Evolutionary conservation across 345 rosid genomes (phyloP).

Genomic region (Anastatica hierochuntica): DNA sequence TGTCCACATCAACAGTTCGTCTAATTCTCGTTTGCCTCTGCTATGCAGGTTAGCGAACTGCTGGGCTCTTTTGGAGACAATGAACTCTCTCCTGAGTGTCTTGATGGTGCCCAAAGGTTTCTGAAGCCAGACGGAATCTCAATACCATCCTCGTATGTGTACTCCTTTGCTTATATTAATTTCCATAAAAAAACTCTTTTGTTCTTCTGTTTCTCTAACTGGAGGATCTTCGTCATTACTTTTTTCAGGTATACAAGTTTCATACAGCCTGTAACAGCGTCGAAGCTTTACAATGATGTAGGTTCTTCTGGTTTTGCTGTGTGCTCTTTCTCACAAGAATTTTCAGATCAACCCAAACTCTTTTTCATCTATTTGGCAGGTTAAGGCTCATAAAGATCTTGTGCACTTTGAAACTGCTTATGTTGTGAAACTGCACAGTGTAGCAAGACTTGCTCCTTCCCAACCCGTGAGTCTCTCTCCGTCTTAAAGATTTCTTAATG

Average conservation of each 20-base stretch:
- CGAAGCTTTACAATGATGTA: slow-evolving; percentile 86
- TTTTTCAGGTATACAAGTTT: slow-evolving; percentile 85
- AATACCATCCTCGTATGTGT: slow-evolving; percentile 87
- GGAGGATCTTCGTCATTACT: neutral
- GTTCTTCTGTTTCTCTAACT: slow-evolving; percentile 10
- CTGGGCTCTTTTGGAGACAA: slow-evolving; percentile 98
- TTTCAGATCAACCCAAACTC: neutral
- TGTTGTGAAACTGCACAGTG: slow-evolving; percentile 85
- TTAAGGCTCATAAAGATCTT: slow-evolving; percentile 83
- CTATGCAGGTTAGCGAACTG: slow-evolving; percentile 75
- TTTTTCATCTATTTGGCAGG: slow-evolving; percentile 36
- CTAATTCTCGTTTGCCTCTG: slow-evolving; percentile 20
- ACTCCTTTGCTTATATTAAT: neutral
- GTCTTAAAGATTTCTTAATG: neutral
- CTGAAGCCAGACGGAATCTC: slow-evolving; percentile 90
- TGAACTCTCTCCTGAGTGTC: slow-evolving; percentile 98
- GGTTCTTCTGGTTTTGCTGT: slow-evolving; percentile 9
- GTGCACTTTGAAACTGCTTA: slow-evolving; percentile 93
- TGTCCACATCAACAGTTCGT: neutral
- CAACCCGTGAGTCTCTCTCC: slow-evolving; percentile 52
- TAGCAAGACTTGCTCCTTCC: slow-evolving; percentile 78
- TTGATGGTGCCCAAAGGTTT: slow-evolving; percentile 98
- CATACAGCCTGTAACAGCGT: slow-evolving; percentile 86
- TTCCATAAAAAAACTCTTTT: neutral
- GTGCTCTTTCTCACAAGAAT: slow-evolving; percentile 1